Evolutionary conservation across 768 basidiomycete genomes (phyloP), one percentile per base, ranked within the genome.

Genomic region (Fomitopsis serialis): DNA sequence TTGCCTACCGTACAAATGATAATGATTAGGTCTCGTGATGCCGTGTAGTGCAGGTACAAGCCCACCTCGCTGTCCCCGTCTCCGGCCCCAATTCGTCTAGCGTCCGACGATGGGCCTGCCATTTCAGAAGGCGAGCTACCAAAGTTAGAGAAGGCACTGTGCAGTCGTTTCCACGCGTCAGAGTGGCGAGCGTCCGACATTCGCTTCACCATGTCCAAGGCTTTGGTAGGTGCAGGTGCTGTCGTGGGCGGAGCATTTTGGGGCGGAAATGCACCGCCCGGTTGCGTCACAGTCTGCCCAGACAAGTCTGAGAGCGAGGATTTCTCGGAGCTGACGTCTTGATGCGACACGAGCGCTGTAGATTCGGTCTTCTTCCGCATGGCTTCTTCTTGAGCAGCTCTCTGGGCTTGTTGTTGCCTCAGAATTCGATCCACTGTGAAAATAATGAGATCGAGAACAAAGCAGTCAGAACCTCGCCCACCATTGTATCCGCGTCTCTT

Each of bases 401-500:
- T 72, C 43, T 90, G 84, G 13, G 82, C 84, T 62, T 80, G 79
- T 62, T 96, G 91, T 58, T 90, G 87, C 53, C 85, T 84, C 53
- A 98, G 72, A 54, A 98, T 96, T 32, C 94, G 80, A 63, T 97
- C 95, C 50, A 98, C 95, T 92, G 52, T 1, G 25, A 0, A 22
- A n/a, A 25, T 48, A 45, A 19, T 37, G 35, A 60, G 71, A 54
- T 22, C 70, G 67, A 58, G 60, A 46, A 32, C 23, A 52, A 17
- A 13, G 7, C 12, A 13, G 29, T 47, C 12, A 10, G 54, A 35
- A 10, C 62, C 72, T 5, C 56, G 62, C 73, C 3, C 58, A 88
- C 90, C 87, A 61, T 93, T 92, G 64, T 92, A 95, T 5, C 92
- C 94, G 57, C 92, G 75, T 36, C 92, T 74, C 61, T 84, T 86